Evolutionary conservation across 1,284 basidiomycete genomes (phyloP), one percentile per base, ranked within the genome.

Genomic region (Boletus semigastroideus): DNA sequence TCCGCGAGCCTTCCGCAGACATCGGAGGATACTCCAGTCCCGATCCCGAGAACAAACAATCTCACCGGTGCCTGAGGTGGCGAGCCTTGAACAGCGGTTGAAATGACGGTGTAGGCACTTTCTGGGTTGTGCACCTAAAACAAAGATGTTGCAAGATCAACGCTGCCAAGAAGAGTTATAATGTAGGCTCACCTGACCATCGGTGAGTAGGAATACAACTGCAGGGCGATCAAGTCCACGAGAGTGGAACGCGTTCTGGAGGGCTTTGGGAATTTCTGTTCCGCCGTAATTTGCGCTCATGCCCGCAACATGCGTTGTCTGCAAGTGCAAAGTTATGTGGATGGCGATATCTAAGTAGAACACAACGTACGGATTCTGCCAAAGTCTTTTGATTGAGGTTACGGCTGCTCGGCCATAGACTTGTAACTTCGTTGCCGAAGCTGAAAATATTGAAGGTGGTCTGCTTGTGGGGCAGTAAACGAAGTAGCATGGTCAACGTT

Each of bases 41-140:
- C 82, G n/a, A 84, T 81, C 0, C 82, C 83, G 1, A 84, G 72
- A 5, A 74, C 73, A 50, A 82, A 84, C 1, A 83, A 70, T 11
- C 79, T 78, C 3, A 79, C 53, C 10, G 68, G 71, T 0, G 72
- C 69, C 2, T 61, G 42, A 0, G 52, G 48, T n/a, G 55, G 50
- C 16, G 59, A 58, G 28, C 48, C 49, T 4, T 28, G 50, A 8
- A 77, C 67, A 30, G 68, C 71, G 2, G 52, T 52, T 4, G 61
- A 54, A 16, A 79, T 69, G 6, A 67, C 51, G 0, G 39, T 37
- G 5, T 61, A 56, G 4, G 71, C 61, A 1, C 51, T 43, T 12
- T 68, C 54, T 0, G 0, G 0, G 55, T 53, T 40, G 63, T 12
- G n/a, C 1, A 0, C 55, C 76, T 78, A 34, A 8, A 42, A 46